Evolutionary conservation across 2,329 filamentous ascomycete genomes (phyloP).

Genomic region (Simplicillium sp.): DNA sequence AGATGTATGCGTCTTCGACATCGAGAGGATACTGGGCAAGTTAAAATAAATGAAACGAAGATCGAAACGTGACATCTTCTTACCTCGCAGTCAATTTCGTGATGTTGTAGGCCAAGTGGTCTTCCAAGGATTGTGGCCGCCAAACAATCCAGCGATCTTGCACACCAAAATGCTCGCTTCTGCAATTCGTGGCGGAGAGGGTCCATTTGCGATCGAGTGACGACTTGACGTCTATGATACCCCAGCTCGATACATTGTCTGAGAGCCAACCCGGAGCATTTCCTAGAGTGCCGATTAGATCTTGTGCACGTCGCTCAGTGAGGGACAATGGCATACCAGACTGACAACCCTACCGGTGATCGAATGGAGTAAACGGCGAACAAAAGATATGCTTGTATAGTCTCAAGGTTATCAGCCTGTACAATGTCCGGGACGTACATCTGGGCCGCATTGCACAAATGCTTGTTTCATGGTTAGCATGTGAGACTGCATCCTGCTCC

Average conservation of each 20-base stretch:
- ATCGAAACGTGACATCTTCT: neutral
- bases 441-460: constrained; percentile 12
- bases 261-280: constrained; percentile 18
- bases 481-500: neutral
- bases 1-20: constrained; percentile 3
- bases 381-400: constrained; percentile 21
- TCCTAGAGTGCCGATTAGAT: constrained; percentile 10
- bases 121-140: constrained; percentile 3
- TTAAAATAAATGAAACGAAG: neutral
- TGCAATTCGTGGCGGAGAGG: constrained; percentile 5
- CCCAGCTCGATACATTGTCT: constrained; percentile 22
- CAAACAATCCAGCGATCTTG: constrained; percentile 5
- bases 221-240: constrained; percentile 14
- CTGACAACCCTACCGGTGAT: constrained; percentile 15
- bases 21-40: constrained; percentile 4
- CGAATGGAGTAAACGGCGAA: constrained; percentile 21
- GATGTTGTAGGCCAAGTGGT: constrained; percentile 1
- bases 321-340: constrained; percentile 12
- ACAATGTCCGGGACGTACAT: constrained; percentile 11
- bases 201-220: neutral
- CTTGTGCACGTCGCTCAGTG: no score
- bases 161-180: constrained; percentile 8
- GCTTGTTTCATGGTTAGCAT: constrained; percentile 1
- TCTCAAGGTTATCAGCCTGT: constrained; percentile 16
- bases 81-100: constrained; percentile 6